Evolutionary conservation across 495 filamentous ascomycete species (phyloP), one percentile per base, ranked within the genome.

Genomic region (Xylaria nigripes): DNA sequence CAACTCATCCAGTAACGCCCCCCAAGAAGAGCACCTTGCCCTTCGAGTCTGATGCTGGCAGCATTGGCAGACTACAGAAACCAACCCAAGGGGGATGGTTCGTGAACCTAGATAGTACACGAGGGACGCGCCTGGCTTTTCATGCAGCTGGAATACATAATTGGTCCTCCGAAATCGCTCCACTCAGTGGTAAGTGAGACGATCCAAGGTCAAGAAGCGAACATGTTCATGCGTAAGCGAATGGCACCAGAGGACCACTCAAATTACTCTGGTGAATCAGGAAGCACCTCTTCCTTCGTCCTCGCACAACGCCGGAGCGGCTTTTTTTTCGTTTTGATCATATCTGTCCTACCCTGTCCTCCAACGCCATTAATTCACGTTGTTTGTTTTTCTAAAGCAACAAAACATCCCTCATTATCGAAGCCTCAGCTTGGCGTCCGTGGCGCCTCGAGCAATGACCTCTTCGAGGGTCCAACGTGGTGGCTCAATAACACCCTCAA

Each of bases 391-490:
- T 27, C 36, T 19, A 32, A 29, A 13, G 52, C 47, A 43, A 48
- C 24, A 21, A 43, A 54, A 27, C 21, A 23, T 27, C 50, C 36
- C 24, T 52, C 27, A 41, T 27, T 65, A 87, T 61, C 83, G 70
- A 62, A 95, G 70, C 19, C 81, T 81, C 44, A 74, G 57, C 73
- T 94, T 89, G 60, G 83, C 82, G 70, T 96, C 91, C 45, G 86
- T 78, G 18, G 86, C 88, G 54, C 90, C 90, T 23, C 80, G 76
- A 44, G 81, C 81, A 53, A 96, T 76, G 40, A 96, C 81, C 55
- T 96, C 89, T 48, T 86, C 80, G 19, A 96, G 64, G 32, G 76
- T 72, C 91, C 91, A 96, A 51, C 91, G 76, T 10, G 91, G 91
- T 53, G 89, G 82, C 55, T 70, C 77, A 50, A 82, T 55, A 13